A percentile compares a stretch with the other conserved stretches of the same genome.
phyloP scores from a whole-genome alignment of 169 alveolate genomes.

The Cyclospora cayetanensis region DNA sequence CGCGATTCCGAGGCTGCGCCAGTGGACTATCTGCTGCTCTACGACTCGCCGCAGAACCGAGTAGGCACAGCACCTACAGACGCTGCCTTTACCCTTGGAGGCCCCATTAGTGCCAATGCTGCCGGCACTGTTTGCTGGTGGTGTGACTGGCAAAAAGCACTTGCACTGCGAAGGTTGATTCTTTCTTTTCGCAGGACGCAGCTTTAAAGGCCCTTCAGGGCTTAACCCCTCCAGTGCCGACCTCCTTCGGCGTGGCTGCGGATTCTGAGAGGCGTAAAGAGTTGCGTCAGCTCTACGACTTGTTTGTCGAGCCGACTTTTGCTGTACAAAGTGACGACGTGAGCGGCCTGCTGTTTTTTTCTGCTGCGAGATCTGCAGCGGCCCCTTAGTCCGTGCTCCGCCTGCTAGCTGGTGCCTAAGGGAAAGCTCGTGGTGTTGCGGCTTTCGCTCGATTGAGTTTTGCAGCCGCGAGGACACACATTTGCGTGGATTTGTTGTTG shows the following conservation, averaged over 20 bases:
- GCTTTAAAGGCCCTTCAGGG: slow-evolving; percentile 44
- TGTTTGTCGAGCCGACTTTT: slow-evolving; percentile 51
- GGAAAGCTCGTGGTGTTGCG: neutral
- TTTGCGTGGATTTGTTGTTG: neutral
- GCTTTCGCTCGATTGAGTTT: neutral
- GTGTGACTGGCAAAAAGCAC: neutral
- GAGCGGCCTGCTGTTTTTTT: neutral
- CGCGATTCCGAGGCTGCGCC: neutral
- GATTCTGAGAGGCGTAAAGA: slow-evolving; percentile 23
- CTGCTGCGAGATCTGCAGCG: neutral
- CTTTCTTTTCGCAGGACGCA: slow-evolving; percentile 11
- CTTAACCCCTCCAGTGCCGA: slow-evolving; percentile 23
- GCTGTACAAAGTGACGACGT: slow-evolving; percentile 22
- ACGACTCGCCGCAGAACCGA: neutral
- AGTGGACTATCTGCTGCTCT: neutral
- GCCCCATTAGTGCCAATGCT: neutral
- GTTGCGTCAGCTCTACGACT: slow-evolving; percentile 52
- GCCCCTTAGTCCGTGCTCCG: neutral
- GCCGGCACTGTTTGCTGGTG: neutral
- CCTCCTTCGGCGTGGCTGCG: neutral
- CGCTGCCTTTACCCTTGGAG: neutral
- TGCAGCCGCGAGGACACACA: neutral
- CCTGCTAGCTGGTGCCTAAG: neutral
- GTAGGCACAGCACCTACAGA: neutral
- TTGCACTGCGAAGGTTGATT: neutral